phyloP scores from a whole-genome alignment of 179 eudicot species.

The Gypsophila paniculata region DNA sequence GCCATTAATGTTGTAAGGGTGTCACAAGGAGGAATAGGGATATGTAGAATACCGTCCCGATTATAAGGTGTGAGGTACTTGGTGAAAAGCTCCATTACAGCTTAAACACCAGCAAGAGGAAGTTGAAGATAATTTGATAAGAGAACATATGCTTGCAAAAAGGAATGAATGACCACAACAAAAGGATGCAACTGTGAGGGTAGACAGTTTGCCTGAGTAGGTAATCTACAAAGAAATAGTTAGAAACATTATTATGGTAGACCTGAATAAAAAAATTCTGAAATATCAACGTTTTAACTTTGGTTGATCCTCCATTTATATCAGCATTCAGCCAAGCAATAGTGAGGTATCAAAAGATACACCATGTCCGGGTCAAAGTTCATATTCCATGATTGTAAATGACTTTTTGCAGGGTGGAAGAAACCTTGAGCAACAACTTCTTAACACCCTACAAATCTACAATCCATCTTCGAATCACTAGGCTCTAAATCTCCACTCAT shows the following conservation, averaged over 20 bases:
- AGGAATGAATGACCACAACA: background rate
- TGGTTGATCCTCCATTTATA: background rate
- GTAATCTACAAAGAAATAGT: background rate
- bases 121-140: background rate
- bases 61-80: background rate
- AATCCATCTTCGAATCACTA: background rate
- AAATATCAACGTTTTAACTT: background rate
- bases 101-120: background rate
- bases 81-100: background rate
- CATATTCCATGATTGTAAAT: background rate
- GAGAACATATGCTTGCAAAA: background rate
- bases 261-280: background rate
- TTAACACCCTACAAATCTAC: background rate
- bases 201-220: background rate
- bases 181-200: background rate
- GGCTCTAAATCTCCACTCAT: background rate
- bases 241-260: no score
- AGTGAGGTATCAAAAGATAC: background rate
- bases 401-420: background rate
- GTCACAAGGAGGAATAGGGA: background rate
- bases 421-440: background rate
- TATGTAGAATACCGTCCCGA: background rate
- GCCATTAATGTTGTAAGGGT: no score
- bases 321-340: background rate
- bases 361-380: background rate